Evolutionary conservation across 2,329 filamentous ascomycete genomes (phyloP), one percentile per base, ranked within the genome.

Genomic region (Penicillium concentricum): DNA sequence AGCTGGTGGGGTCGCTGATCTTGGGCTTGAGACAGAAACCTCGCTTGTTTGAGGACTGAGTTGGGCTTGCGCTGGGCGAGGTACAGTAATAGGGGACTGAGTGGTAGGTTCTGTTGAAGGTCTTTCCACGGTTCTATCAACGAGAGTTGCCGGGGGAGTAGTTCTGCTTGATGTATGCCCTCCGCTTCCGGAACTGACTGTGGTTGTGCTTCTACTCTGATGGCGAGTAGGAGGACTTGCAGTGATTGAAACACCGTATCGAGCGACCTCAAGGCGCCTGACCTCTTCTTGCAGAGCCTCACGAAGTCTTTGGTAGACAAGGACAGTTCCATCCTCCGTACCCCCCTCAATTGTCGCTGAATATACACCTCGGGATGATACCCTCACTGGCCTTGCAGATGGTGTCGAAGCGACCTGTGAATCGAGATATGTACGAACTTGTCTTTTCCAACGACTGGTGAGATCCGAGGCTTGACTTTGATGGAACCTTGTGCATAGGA

Each of bases 401-500:
- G 10, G n/a, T 24, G 26, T 34, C 3, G n/a, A 38, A 24, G 9
- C 0, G 15, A 18, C 18, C 39, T 38, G 53, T 4, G 59, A 48
- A 35, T 45, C 26, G 8, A 52, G 46, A 26, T 50, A 58, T 22
- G 37, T 15, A 12, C 35, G 30, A 13, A 65, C 50, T 37, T 50
- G n/a, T 34, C 32, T 34, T 38, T 59, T 49, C 61, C 61, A 64
- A 9, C 55, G 47, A 28, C 20, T 0, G 2, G 35, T 16, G 44
- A 67, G 56, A 37, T 16, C 30, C 1, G 32, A 32, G 13, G 64
- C 66, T 41, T 67, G 65, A 8, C 30, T 18, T 34, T 68, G 64
- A 43, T 69, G 67, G 3, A 41, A 59, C 2, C 43, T 32, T 22
- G 12, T 61, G 48, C 68, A 69, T 28, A 70, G 42, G 9, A 64